phyloP scores from a whole-genome alignment of 305 asterid species.

The Salvia sclarea region DNA sequence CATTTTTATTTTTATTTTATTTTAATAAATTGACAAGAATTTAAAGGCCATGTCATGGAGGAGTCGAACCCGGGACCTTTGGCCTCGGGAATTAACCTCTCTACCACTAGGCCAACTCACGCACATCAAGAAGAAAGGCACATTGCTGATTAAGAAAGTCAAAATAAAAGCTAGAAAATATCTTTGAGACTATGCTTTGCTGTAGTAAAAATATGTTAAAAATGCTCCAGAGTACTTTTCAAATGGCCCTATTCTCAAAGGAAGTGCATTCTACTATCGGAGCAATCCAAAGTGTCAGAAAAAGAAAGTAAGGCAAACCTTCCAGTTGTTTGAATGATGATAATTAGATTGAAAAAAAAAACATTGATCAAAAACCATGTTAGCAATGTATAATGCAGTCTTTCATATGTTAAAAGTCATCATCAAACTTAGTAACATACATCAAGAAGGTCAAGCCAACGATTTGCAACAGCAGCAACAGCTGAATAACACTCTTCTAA shows the following conservation, averaged over 20 bases:
- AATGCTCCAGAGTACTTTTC: slow-evolving; percentile 11
- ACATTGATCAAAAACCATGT: slow-evolving; percentile 9
- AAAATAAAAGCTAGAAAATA: slow-evolving; percentile 13
- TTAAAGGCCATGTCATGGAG: no score
- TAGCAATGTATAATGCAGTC: slow-evolving; percentile 7
- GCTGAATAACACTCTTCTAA: slow-evolving; percentile 89
- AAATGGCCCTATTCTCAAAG: neutral
- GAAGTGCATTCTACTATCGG: slow-evolving; percentile 15
- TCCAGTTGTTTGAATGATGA: slow-evolving; percentile 20
- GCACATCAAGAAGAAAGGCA: slow-evolving; percentile 19
- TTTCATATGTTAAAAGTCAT: slow-evolving; percentile 23
- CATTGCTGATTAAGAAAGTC: slow-evolving; percentile 13
- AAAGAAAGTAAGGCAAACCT: slow-evolving; percentile 18
- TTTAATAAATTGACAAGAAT: no score
- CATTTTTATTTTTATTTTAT: no score
- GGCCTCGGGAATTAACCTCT: no score
- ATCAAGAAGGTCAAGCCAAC: slow-evolving; percentile 99
- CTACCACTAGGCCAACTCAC: no score
- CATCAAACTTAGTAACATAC: slow-evolving; percentile 50
- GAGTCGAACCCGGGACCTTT: no score
- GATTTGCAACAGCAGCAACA: slow-evolving; percentile 96
- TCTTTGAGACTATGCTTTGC: slow-evolving; percentile 23
- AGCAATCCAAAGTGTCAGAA: neutral
- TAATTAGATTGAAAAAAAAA: slow-evolving; percentile 5
- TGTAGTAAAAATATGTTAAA: slow-evolving; percentile 8